Base-by-base conservation (phyloP, 208 protist species). In the Trypanosoma lewisi region DNA sequence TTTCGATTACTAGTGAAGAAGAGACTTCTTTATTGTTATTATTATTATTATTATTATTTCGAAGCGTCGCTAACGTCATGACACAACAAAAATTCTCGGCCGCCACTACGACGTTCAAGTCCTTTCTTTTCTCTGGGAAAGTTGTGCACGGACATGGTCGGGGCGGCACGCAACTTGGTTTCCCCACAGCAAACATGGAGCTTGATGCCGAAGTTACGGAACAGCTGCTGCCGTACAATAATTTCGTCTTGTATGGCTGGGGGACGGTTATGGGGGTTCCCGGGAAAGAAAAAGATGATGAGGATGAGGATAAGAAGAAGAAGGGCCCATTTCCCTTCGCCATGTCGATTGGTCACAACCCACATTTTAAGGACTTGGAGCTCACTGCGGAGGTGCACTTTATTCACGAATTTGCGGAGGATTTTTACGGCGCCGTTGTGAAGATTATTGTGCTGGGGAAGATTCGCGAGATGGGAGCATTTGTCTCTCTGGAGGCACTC, bases 281-380 rank as follows among this genome's bases (percentile, higher is more conserved):
- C 14, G 57, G 16, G 17, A 52, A 58, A 41, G 57, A 65, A 17
- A 7, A 12, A 25, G 9, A 17, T 0, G 30, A 60, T 23, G 59
- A 62, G n/a, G 16, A 7, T 28, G 14, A 23, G 0, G n/a, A 57
- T 14, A 50, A 70, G 1, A n/a, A n/a, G n/a, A n/a, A n/a, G n/a
- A n/a, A n/a, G n/a, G 87, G 80, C 0, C 80, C 86, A 4, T 86
- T 82, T 58, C 77, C 82, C 0, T 87, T 96, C 58, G 89, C 82
- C 57, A 92, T 95, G 85, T 94, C 85, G 11, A 75, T 96, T 39
- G 93, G 93, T 30, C 83, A 78, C 71, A 97, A 96, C 73, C 87
- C 89, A 1, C 91, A 96, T 30, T 97, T 96, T 67, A 58, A 83
- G 31, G 85, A 95, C 53, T 65, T 70, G 27, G 74, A 74, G 0